These are phyloP conservation scores for Pythium myriotylum DNA, from an alignment of 352 stramenopile genomes.

Conservation along the genomic window DNA sequence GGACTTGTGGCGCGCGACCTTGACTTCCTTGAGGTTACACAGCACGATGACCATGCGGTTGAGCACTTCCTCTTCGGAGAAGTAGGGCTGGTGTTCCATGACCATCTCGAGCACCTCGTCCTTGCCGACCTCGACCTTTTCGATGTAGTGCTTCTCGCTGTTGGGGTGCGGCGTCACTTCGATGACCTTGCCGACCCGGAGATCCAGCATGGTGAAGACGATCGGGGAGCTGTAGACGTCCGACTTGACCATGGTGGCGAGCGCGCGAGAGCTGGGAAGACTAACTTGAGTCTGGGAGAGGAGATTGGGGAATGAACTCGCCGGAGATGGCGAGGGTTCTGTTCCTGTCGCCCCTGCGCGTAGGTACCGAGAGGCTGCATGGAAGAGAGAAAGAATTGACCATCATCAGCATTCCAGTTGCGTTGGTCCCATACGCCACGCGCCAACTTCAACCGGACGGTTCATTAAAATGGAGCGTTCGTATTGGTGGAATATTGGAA, in stretches of 20 bases:
- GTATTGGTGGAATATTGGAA: conserved; percentile 28
- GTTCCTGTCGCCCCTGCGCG: conserved; percentile 8
- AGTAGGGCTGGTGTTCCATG: conserved; percentile 75
- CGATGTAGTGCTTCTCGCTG: conserved; percentile 74
- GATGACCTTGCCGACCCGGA: conserved; percentile 72
- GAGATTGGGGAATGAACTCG: conserved; percentile 56
- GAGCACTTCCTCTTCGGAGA: conserved; percentile 74
- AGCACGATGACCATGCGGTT: conserved; percentile 71
- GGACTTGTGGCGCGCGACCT: conserved; percentile 64
- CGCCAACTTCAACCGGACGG: conserved; percentile 36
- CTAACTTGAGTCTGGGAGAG: conserved; percentile 41
- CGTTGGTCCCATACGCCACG: conserved; percentile 12
- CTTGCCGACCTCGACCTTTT: conserved; percentile 79
- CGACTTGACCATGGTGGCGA: conserved; percentile 68
- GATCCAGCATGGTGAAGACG: conserved; percentile 66
- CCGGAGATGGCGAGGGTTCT: neutral
- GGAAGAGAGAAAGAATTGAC: conserved; percentile 16
- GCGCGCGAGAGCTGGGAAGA: conserved; percentile 9
- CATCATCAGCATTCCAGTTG: conserved; percentile 11
- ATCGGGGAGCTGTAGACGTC: conserved; percentile 79
- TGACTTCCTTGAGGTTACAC: conserved; percentile 80
- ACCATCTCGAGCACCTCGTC: conserved; percentile 76
- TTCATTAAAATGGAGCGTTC: conserved; percentile 29
- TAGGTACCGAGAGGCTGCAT: neutral
- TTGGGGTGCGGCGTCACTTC: conserved; percentile 69